These are phyloP conservation scores for Scutellaria minor DNA, from an alignment of 257 asterid species.

Conservation along the genomic window DNA sequence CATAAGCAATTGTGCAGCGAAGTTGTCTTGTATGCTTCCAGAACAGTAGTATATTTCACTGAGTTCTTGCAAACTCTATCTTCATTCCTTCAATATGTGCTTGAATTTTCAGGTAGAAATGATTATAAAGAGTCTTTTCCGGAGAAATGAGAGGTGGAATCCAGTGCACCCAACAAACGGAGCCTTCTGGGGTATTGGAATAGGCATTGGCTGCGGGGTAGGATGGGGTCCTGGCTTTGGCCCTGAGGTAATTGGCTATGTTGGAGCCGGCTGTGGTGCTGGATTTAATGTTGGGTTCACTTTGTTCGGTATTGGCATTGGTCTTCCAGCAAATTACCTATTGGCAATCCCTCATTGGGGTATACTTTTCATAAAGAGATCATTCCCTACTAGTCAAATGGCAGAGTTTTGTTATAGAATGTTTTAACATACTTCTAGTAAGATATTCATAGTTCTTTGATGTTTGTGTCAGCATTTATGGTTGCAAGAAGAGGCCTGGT, in stretches of 20 bases:
- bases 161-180: constrained; percentile 91
- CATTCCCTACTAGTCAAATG: neutral
- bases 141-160: constrained; percentile 87
- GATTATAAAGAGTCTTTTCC: constrained; percentile 80
- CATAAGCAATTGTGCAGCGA: neutral
- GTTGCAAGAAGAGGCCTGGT: constrained; percentile 49
- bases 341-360: constrained; percentile 61
- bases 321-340: constrained; percentile 76
- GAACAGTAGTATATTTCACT: neutral
- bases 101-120: constrained; percentile 53
- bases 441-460: neutral
- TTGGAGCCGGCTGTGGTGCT: constrained; percentile 95
- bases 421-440: constrained; percentile 10
- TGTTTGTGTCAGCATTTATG: constrained; percentile 49
- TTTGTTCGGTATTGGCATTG: constrained; percentile 80
- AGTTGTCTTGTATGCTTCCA: constrained; percentile 3
- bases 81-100: constrained; percentile 6
- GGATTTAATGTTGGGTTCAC: constrained; percentile 91
- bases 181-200: constrained; percentile 94
- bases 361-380: constrained; percentile 33
- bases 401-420: neutral
- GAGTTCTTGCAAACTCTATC: neutral
- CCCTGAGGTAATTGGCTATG: constrained; percentile 90
- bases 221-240: constrained; percentile 99
- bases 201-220: constrained; percentile 94